Base-by-base conservation (phyloP, 176 grass and related monocot species). In the Chrysopogon serrulatus region DNA sequence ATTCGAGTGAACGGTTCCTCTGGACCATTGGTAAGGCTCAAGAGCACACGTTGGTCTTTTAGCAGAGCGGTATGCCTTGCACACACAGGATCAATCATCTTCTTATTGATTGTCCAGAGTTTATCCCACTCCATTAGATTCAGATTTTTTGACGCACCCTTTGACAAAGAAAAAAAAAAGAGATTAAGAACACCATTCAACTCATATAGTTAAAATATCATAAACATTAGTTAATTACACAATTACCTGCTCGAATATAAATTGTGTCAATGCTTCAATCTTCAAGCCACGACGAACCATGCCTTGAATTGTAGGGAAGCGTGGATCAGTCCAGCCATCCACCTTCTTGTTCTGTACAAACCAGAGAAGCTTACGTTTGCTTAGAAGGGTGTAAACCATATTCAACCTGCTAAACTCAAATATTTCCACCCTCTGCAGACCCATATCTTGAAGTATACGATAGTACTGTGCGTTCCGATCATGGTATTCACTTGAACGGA, bases 41-140 rank as follows among this genome's bases (percentile, higher is more conserved):
- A 80, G 8, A 88, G 73, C 62, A 95, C 87, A 61, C 51, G 43
- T 26, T 87, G 80, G 60, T 91, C 88, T 78, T 89, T 90, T 42
- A 91, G 75, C 42, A 98, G 87, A 27, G 95, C 89, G 15, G 92
- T 95, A 80, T 98, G 92, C 74, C 95, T 92, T 23, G 90, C 82
- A 43, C 95, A 95, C 71, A 95, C 88, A 51, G 95, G 95, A 81
- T 95, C 95, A 56, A 95, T 88, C 82, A 93, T 88, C 81, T 90
- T 98, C 68, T 98, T 95, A 88, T 95, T 98, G 68, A 95, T 95
- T 43, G 92, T 98, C 95, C 92, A 98, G 49, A 98, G 85, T 78
- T 95, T 98, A 84, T 98, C 95, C 92, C 92, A 91, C 84, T 98
- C 92, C 92, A 98, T 98, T 49, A 98, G 88, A 89, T 98, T 98